phyloP scores from a whole-genome alignment of 2,329 filamentous ascomycete genomes.

The Biscogniauxia mediterranea region DNA sequence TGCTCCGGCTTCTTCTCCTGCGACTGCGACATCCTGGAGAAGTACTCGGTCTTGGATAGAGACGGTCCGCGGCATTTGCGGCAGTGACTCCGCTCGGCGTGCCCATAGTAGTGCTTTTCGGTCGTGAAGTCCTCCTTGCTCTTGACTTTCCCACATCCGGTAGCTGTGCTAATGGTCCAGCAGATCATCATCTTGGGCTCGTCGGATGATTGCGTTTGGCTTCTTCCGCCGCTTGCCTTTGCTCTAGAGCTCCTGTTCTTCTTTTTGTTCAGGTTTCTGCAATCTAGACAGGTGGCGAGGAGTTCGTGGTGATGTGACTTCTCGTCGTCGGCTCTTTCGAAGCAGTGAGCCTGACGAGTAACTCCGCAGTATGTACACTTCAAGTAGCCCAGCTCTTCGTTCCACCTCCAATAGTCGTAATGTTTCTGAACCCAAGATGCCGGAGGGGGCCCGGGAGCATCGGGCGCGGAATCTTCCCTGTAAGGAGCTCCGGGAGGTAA shows the following conservation, averaged over 20 bases:
- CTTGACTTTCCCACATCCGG: neutral
- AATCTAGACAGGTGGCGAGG: neutral
- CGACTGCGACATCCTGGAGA: too few species aligned
- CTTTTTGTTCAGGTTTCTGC: neutral
- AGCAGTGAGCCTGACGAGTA: neutral
- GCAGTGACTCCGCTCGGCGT: neutral
- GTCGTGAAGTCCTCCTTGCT: neutral
- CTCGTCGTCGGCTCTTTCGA: neutral
- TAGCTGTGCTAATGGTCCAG: neutral
- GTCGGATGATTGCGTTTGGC: neutral
- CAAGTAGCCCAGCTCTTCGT: neutral
- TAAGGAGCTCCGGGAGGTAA: neutral
- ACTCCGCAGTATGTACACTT: neutral
- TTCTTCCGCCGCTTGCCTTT: neutral
- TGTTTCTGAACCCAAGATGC: neutral
- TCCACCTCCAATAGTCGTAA: neutral
- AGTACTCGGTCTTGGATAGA: too few species aligned
- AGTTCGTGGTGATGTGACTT: neutral
- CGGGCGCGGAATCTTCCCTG: neutral
- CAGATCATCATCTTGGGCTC: neutral
- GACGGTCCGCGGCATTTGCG: neutral
- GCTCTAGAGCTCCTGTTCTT: too few species aligned
- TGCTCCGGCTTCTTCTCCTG: neutral
- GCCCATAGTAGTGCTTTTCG: neutral
- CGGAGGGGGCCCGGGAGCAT: neutral